A percentile compares a stretch with the other conserved stretches of the same genome.
These are phyloP conservation scores for Plasmodium knowlesi DNA, from an alignment of 169 alveolate species.

Conservation along the genomic window DNA sequence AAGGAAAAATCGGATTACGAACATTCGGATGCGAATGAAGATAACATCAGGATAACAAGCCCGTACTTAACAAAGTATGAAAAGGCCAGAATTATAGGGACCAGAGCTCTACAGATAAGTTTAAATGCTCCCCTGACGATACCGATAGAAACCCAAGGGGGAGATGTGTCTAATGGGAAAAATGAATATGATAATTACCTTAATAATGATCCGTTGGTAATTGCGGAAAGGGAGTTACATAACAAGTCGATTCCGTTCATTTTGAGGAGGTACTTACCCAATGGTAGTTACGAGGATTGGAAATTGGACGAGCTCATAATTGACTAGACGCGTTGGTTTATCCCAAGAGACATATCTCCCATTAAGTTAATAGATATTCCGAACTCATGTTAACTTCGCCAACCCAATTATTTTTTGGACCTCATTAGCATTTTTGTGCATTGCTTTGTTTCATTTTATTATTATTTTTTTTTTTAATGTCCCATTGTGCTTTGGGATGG, in stretches of 20 bases:
- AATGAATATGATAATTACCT: conserved; percentile 87
- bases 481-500: background rate
- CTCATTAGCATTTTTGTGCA: background rate
- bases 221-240: conserved; percentile 98
- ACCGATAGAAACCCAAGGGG: conserved; percentile 85
- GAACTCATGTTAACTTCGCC: background rate
- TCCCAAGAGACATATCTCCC: background rate
- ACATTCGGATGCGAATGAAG: conserved; percentile 81
- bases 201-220: conserved; percentile 97
- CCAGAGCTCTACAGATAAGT: conserved; percentile 99
- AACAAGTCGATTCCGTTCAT: conserved; percentile 98
- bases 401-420: background rate
- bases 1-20: conserved; percentile 85
- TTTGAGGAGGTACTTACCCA: conserved; percentile 98
- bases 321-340: conserved; percentile 77
- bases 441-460: background rate
- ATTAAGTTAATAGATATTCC: background rate
- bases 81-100: conserved; percentile 99
- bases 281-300: conserved; percentile 99
- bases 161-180: conserved; percentile 80
- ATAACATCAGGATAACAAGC: conserved; percentile 89
- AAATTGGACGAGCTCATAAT: conserved; percentile 93
- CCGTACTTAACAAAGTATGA: conserved; percentile 98
- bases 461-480: background rate
- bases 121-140: conserved; percentile 98